Evolutionary conservation across 768 basidiomycete species (phyloP).

Genomic region (Ramaria rubella): DNA sequence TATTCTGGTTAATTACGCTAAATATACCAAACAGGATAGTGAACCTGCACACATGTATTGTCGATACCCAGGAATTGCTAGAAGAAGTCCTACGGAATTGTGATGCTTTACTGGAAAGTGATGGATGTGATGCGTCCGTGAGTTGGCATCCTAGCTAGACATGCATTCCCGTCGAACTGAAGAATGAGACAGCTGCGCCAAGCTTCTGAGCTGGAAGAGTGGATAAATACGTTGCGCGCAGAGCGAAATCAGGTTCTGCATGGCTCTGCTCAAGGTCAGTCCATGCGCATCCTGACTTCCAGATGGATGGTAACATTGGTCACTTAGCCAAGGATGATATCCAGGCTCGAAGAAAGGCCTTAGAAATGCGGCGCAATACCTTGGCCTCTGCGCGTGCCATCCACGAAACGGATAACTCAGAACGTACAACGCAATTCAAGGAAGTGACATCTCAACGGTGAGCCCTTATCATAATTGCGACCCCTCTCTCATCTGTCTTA

Average conservation of each 20-base stretch:
- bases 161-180: slow-evolving; percentile 19
- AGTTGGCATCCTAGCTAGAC: slow-evolving; percentile 5
- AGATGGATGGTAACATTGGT: slow-evolving; percentile 2
- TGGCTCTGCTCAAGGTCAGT: slow-evolving; percentile 42
- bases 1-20: background rate
- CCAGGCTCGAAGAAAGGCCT: slow-evolving; percentile 35
- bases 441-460: slow-evolving; percentile 21
- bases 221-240: slow-evolving; percentile 43
- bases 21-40: slow-evolving; percentile 28
- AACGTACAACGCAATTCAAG: background rate
- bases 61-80: slow-evolving; percentile 33
- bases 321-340: slow-evolving; percentile 37
- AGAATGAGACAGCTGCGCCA: slow-evolving; percentile 54
- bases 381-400: slow-evolving; percentile 39
- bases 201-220: slow-evolving; percentile 55
- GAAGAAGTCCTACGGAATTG: slow-evolving; percentile 27
- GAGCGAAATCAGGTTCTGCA: slow-evolving; percentile 38
- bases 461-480: slow-evolving; percentile 23
- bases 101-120: slow-evolving; percentile 24
- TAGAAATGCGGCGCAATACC: slow-evolving; percentile 41
- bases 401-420: slow-evolving; percentile 25
- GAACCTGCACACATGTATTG: slow-evolving; percentile 34
- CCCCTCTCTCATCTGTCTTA: slow-evolving; percentile 4
- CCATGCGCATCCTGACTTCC: background rate
- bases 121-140: slow-evolving; percentile 19